These are phyloP conservation scores for Diaporthe amygdali DNA, from an alignment of 2,329 filamentous ascomycete genomes.

Conservation along the genomic window DNA sequence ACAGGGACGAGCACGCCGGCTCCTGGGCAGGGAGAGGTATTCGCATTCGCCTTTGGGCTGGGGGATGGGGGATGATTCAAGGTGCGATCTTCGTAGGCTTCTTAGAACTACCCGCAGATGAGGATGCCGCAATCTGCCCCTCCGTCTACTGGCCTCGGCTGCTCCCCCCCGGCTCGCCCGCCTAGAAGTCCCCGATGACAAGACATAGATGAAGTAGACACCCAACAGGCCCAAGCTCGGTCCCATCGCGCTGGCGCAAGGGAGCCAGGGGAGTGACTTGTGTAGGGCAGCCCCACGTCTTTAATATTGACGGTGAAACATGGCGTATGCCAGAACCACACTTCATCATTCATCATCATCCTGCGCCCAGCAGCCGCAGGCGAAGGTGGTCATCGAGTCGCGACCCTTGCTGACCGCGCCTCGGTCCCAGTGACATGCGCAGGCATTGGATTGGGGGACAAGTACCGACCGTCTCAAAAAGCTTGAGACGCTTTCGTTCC, in stretches of 20 bases:
- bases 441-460: neutral
- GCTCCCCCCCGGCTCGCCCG: neutral
- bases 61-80: neutral
- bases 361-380: neutral
- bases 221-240: neutral
- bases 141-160: neutral
- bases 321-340: conserved; percentile 13
- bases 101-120: neutral
- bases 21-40: neutral
- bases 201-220: neutral
- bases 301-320: conserved; percentile 20
- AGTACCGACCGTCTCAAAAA: neutral
- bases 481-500: neutral
- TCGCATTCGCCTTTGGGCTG: neutral
- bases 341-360: neutral
- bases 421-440: neutral
- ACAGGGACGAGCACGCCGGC: neutral
- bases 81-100: neutral
- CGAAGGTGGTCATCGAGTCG: neutral
- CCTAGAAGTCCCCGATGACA: neutral
- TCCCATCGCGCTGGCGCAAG: neutral
- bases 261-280: neutral
- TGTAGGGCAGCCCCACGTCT: conserved; percentile 11
- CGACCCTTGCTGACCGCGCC: neutral
- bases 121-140: neutral